A percentile compares a stretch with the other conserved stretches of the same genome.
Evolutionary conservation across 305 asterid species (phyloP).

Genomic region (Andrographis paniculata): DNA sequence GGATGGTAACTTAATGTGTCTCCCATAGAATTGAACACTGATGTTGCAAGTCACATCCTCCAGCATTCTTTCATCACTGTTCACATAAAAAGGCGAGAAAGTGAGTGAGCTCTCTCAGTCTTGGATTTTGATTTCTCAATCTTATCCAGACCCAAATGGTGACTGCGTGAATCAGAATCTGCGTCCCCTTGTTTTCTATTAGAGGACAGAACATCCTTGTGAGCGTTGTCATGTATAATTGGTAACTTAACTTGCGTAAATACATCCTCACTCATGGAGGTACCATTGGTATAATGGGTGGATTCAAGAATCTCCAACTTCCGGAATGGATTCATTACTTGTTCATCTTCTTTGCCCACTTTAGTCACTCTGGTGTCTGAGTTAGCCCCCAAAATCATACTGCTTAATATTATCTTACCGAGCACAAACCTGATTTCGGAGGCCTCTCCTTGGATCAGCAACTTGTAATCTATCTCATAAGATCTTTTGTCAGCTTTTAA

Average conservation of each 20-base stretch:
- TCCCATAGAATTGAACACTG: background rate
- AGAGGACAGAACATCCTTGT: background rate
- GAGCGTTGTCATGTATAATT: background rate
- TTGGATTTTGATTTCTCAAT: background rate
- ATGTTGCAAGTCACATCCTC: background rate
- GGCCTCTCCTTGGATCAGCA: slow-evolving; percentile 34
- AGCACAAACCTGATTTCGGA: slow-evolving; percentile 64
- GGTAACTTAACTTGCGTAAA: background rate
- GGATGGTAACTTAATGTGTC: too few relatives aligned
- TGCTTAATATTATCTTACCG: slow-evolving; percentile 54
- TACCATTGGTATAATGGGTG: background rate
- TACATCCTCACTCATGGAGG: background rate
- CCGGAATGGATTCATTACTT: slow-evolving; percentile 16
- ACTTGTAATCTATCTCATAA: slow-evolving; percentile 28
- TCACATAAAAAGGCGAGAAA: background rate
- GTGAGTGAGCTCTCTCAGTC: background rate
- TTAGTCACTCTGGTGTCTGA: slow-evolving; percentile 16
- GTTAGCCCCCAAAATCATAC: slow-evolving; percentile 28
- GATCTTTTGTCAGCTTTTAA: slow-evolving; percentile 18
- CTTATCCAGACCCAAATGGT: background rate
- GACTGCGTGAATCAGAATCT: background rate
- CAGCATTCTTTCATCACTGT: background rate
- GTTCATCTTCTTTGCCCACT: slow-evolving; percentile 15
- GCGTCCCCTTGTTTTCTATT: background rate
- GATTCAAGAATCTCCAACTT: slow-evolving; percentile 8